Evolutionary conservation across 257 asterid genomes (phyloP), one percentile per base, ranked within the genome.

Genomic region (Forsythia suspensa): DNA sequence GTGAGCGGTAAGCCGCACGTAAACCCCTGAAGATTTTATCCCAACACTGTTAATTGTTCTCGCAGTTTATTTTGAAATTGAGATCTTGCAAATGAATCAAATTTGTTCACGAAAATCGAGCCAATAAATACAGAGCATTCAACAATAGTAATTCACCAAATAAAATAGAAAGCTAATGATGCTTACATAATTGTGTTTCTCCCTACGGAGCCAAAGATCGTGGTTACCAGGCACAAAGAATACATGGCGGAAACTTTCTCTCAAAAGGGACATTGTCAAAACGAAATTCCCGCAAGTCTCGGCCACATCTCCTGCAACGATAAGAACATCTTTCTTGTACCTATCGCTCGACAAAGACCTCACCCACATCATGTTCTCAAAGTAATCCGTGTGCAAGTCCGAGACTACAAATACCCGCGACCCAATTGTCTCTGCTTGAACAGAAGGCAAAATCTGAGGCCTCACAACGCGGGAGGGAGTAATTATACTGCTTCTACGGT

Each of bases 301-400:
- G 36, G 98, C 92, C 77, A 92, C 98, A 79, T 94, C 98, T 71
- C 97, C 97, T 39, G 98, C 96, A 71, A 94, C 97, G 20, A 94
- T 74, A 37, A 94, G 92, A 61, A 90, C 91, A 71, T 89, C 92
- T 51, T 85, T 76, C 46, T 40, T 78, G 80, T 55, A 75, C 43
- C 80, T 63, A 43, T 41, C 70, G 67, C 55, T 10, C 16, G 92
- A 72, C 20, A 93, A 83, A 0, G 88, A 83, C 67, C 83, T 87
- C 68, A 94, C 88, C 96, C 97, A 94, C 6, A 61, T 43, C 96
- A 89, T 88, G 89, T 94, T 94, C 71, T 91, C 97, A 5, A 80
- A 6, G 81, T 94, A 92, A 48, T 92, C 98, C 4, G 94, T 92
- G 87, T 92, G 98, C 92, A 94, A 80, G 82, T 94, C 97, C n/a